A percentile compares a stretch with the other conserved stretches of the same genome.
These are phyloP conservation scores for Geotrichum armillariae DNA, from an alignment of 1,139 yeast genomes.

Conservation along the genomic window DNA sequence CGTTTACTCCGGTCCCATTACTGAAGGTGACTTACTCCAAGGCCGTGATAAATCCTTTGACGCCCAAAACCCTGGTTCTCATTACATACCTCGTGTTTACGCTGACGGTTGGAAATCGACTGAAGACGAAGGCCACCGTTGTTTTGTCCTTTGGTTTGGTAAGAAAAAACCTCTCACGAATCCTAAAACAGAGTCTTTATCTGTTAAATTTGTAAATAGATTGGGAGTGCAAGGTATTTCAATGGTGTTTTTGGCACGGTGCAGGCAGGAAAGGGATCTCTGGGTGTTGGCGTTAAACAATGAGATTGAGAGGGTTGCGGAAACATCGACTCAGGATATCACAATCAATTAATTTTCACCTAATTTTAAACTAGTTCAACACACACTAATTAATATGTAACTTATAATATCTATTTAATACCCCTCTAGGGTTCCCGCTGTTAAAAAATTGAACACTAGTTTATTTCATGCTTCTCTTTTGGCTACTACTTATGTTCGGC, in stretches of 20 bases:
- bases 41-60: slow-evolving; percentile 47
- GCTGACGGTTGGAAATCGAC: slow-evolving; percentile 81
- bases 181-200: not conserved
- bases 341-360: slow-evolving; percentile 13
- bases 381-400: slow-evolving; percentile 3
- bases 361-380: not conserved
- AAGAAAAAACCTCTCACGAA: slow-evolving; percentile 44
- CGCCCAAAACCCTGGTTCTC: slow-evolving; percentile 53
- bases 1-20: slow-evolving; percentile 67
- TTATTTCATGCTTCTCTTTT: too few species aligned
- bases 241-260: slow-evolving; percentile 75
- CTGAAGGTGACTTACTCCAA: slow-evolving; percentile 57
- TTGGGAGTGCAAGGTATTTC: slow-evolving; percentile 69
- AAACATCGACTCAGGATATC: slow-evolving; percentile 30
- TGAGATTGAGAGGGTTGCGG: slow-evolving; percentile 60
- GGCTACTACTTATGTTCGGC: too few species aligned
- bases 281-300: slow-evolving; percentile 72
- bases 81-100: slow-evolving; percentile 67
- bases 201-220: slow-evolving; percentile 38
- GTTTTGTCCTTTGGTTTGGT: slow-evolving; percentile 86
- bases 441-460: too few species aligned
- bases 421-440: too few species aligned
- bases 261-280: slow-evolving; percentile 76
- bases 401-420: not conserved
- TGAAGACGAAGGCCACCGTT: slow-evolving; percentile 70